Conservation (phyloP, 2,329 filamentous ascomycete species). For the Alternaria sp. region DNA sequence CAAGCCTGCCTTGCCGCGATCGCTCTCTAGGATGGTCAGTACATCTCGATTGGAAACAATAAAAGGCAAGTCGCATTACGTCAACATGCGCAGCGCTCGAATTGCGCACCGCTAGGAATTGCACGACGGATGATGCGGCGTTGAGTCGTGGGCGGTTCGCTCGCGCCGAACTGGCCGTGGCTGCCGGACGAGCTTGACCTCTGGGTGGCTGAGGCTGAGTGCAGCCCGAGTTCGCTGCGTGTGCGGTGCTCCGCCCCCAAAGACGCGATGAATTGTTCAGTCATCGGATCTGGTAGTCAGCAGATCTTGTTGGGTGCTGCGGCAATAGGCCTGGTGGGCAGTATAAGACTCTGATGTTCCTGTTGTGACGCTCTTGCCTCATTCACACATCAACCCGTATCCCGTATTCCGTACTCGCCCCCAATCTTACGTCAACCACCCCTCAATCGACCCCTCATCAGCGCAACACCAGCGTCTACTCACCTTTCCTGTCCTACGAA, state of each 20-base stretch:
- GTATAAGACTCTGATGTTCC: conserved; percentile 20
- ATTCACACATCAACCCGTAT: conserved; percentile 10
- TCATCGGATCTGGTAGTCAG: conserved; percentile 38
- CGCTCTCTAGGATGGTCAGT: not conserved
- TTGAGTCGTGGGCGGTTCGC: conserved; percentile 6
- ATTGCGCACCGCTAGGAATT: conserved; percentile 1
- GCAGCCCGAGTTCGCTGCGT: too few species aligned
- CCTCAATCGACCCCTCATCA: conserved; percentile 21
- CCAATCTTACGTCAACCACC: conserved; percentile 20
- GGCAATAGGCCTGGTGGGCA: too few species aligned
- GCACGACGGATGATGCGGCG: conserved; percentile 16
- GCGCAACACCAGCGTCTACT: not conserved
- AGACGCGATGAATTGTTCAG: conserved; percentile 18
- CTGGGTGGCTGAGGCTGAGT: conserved; percentile 40
- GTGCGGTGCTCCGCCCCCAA: conserved; percentile 44
- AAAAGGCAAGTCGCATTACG: not conserved
- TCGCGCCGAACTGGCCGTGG: conserved; percentile 22
- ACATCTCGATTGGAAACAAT: not conserved
- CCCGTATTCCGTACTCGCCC: conserved; percentile 11
- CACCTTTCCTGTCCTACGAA: not conserved
- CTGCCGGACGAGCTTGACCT: conserved; percentile 21
- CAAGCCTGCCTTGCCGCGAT: conserved; percentile 2
- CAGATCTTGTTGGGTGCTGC: conserved; percentile 27
- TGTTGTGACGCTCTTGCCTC: conserved; percentile 13
- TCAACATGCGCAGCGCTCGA: not conserved